Evolutionary conservation across 352 stramenopile genomes (phyloP), one percentile per base, ranked within the genome.

Genomic region (Phytophthora litchii): DNA sequence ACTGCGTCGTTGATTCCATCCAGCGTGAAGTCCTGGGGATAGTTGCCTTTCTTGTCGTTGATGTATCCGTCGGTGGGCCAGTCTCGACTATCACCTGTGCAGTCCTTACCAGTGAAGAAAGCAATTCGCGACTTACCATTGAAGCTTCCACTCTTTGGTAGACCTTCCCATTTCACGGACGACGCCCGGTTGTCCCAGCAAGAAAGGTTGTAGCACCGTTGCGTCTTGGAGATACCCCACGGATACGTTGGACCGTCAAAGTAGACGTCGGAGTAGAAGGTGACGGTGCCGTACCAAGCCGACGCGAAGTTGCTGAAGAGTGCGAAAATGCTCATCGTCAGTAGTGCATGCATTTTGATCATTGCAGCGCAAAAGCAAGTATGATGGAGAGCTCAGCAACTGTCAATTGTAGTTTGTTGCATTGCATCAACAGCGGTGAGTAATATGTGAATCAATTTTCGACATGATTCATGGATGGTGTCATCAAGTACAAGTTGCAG

Each of bases 1-100:
- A 75, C 36, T 8, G 12, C 42, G 34, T 75, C 60, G 34, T 75
- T 66, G 41, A 72, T 59, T 5, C 52, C 52, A 25, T 75, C 60
- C 1, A 56, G 19, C 11, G 51, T 57, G n/a, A 75, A 64, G 41
- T 75, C 56, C 13, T 48, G 25, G 4, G 66, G 66, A 19, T 59
- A 75, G 35, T 72, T 61, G 29, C 31, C 44, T 6, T 69, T 46
- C 17, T 44, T 68, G 20, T 37, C 43, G 43, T 56, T 67, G 50
- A 55, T 61, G 20, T 41, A 38, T 17, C 25, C 64, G 25, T 70
- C 43, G 1, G 57, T 70, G 1, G 54, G 36, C 65, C 65, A 74
- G 31, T 67, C 44, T 6, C 50, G 54, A 21, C 38, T 53, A 2
- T 60, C 43, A 2, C 65, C 65, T 6, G 38, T 70, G 35, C 65